A percentile compares a stretch with the other conserved stretches of the same genome.
Evolutionary conservation across 768 basidiomycete genomes (phyloP).

Genomic region (Gelatoporia subvermispora): DNA sequence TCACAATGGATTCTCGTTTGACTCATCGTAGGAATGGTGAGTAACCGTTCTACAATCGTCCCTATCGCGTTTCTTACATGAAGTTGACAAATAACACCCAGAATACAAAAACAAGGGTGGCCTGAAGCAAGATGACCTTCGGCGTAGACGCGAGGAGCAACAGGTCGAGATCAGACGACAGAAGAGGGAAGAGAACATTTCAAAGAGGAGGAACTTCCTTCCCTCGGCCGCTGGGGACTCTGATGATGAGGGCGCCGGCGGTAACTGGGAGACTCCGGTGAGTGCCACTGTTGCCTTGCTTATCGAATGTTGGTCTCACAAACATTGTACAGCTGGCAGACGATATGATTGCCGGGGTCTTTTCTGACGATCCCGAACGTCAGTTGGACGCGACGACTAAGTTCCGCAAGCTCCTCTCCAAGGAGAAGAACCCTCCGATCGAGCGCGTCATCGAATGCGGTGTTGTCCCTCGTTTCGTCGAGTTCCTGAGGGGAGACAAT

Average conservation of each 20-base stretch:
- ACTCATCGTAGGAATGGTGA: slow-evolving; percentile 71
- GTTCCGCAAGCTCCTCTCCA: slow-evolving; percentile 97
- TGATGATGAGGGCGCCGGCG: slow-evolving; percentile 80
- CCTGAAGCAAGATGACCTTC: slow-evolving; percentile 88
- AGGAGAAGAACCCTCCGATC: slow-evolving; percentile 99
- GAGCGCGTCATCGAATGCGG: slow-evolving; percentile 97
- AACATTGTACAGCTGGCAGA: slow-evolving; percentile 58
- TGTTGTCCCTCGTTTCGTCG: slow-evolving; percentile 95
- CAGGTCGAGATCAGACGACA: slow-evolving; percentile 98
- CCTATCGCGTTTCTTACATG: background rate
- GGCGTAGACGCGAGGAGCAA: slow-evolving; percentile 95
- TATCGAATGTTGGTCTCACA: slow-evolving; percentile 8
- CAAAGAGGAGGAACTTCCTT: slow-evolving; percentile 93
- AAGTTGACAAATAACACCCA: slow-evolving; percentile 36
- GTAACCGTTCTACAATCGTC: slow-evolving; percentile 16
- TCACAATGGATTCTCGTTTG: slow-evolving; percentile 50
- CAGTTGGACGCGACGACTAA: slow-evolving; percentile 97
- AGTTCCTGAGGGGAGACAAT: slow-evolving; percentile 78
- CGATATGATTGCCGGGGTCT: slow-evolving; percentile 91
- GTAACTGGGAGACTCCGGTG: slow-evolving; percentile 75
- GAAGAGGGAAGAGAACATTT: slow-evolving; percentile 98
- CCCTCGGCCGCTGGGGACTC: slow-evolving; percentile 73
- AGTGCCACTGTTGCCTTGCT: slow-evolving; percentile 23
- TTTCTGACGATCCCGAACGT: slow-evolving; percentile 84
- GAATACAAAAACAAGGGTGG: slow-evolving; percentile 90